Evolutionary conservation across 805 yeast species (phyloP).

Genomic region (Kodamaea laetipori): DNA sequence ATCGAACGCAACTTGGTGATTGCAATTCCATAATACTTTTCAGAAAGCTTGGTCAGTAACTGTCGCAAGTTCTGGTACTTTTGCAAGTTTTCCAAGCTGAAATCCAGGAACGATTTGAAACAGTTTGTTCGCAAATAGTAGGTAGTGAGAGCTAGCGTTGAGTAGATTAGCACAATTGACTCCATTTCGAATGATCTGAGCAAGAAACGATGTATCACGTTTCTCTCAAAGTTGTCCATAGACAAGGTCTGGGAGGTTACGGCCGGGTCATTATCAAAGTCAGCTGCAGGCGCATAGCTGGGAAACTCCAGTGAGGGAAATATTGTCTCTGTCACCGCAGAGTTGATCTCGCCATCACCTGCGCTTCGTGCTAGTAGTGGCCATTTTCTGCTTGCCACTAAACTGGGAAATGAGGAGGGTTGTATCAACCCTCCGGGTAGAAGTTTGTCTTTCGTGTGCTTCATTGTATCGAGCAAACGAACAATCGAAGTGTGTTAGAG

Average conservation of each 20-base stretch:
- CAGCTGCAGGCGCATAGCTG: slow-evolving; percentile 4
- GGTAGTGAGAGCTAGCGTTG: slow-evolving; percentile 12
- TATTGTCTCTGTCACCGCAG: no score
- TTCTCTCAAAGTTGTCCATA: slow-evolving; percentile 14
- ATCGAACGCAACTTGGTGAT: slow-evolving; percentile 12
- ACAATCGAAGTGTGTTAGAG: slow-evolving; percentile 2
- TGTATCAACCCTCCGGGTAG: neutral
- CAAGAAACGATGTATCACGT: slow-evolving; percentile 5
- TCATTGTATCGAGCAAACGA: neutral
- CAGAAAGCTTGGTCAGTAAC: slow-evolving; percentile 9
- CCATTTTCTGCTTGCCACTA: no score
- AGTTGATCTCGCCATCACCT: no score
- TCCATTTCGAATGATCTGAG: slow-evolving; percentile 7
- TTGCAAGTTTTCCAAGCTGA: slow-evolving; percentile 3
- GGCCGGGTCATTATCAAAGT: slow-evolving; percentile 1
- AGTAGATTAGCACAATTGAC: slow-evolving; percentile 8
- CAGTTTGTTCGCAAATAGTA: slow-evolving; percentile 15
- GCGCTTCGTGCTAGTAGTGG: no score
- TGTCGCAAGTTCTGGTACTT: slow-evolving; percentile 6
- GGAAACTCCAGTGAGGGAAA: neutral
- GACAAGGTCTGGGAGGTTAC: slow-evolving; percentile 2
- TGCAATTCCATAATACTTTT: slow-evolving; percentile 19
- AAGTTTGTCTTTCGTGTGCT: neutral
- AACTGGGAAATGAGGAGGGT: neutral
- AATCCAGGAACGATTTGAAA: slow-evolving; percentile 8